Evolutionary conservation across 352 stramenopile genomes (phyloP), one percentile per base, ranked within the genome.

Genomic region (Phytophthora foliorum): DNA sequence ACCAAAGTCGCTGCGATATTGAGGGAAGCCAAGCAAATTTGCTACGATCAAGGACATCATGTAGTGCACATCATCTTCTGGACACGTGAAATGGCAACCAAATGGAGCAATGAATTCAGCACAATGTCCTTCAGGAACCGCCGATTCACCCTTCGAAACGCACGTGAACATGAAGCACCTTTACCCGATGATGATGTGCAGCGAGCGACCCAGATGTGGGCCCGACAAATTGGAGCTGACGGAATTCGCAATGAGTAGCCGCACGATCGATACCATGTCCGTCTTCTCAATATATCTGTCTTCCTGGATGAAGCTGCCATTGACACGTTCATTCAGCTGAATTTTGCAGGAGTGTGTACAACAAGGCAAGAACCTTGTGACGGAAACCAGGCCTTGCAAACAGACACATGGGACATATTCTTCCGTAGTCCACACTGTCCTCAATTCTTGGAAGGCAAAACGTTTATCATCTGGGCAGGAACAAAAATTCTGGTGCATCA

Each of bases 31-130:
- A 67, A 67, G 8, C 59, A 54, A 38, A 16, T 59, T 9, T 57
- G 38, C 25, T 66, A 58, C 16, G 49, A 66, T 10, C 6, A 19
- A 16, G 11, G 10, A 5, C 2, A 5, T 2, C 58, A 66, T 9
- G 27, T 38, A 6, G 16, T 58, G 7, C 48, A 66, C 17, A 9
- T 66, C 10, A 58, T 66, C 7, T 66, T 66, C 21, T 66, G 17
- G 16, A 53, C 48, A 3, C 24, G 48, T 27, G 58, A 66, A 11
- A 6, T 22, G 10, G 58, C 48, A 16, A 27, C 34, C 1, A 58
- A 57, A 21, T 66, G 58, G 48, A 16, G 25, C 1, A 25, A 34
- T 10, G 49, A 1, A 6, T 51, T 58, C 14, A 14, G 36, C 2
- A 41, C 11, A 5, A 6, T 66, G 4, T 10, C 8, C 11, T 66